Evolutionary conservation across 139 green algal genomes (phyloP), one percentile per base, ranked within the genome.

Genomic region (Dunaliella sp.): DNA sequence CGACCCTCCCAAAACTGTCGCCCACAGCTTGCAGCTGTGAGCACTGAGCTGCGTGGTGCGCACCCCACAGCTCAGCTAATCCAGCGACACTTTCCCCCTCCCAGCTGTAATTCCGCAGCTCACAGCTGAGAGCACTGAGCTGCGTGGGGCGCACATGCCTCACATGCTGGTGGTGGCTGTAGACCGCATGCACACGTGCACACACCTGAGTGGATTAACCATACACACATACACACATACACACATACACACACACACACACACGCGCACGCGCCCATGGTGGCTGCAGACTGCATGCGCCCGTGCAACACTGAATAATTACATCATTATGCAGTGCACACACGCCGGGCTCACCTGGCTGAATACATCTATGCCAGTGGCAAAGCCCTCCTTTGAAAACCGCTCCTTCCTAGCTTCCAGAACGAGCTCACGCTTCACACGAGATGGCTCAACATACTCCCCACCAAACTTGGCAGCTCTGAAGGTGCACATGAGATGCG

Each of bases 301-400:
- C 26, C 25, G 75, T 80, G 30, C 33, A 80, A 31, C 25, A 35
- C 75, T 32, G 22, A 25, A 34, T 28, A 7, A 31, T 7, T 28
- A 34, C 30, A 80, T 28, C 75, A 36, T 32, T 36, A 80, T 24
- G 25, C 33, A 22, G 25, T 36, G 75, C 75, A 80, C 33, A 28
- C 75, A 22, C 7, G 25, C 25, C 30, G 7, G 22, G 25, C 79
- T 3, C 31, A 83, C 92, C 91, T 92, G 38, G 1, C 83, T 89
- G 38, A 95, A 94, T 0, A 95, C 26, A 85, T 97, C 95, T 31
- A 98, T 88, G 30, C 94, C 94, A 0, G 93, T 96, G 0, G 87
- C 87, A 81, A 97, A 96, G 26, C 91, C 93, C 24, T 86, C 48
- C 12, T 30, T n/a, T 30, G 38, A 35, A 31, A 89, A 36, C 12